Evolutionary conservation across 805 yeast species (phyloP), one percentile per base, ranked within the genome.

Genomic region (Candida schatavii): DNA sequence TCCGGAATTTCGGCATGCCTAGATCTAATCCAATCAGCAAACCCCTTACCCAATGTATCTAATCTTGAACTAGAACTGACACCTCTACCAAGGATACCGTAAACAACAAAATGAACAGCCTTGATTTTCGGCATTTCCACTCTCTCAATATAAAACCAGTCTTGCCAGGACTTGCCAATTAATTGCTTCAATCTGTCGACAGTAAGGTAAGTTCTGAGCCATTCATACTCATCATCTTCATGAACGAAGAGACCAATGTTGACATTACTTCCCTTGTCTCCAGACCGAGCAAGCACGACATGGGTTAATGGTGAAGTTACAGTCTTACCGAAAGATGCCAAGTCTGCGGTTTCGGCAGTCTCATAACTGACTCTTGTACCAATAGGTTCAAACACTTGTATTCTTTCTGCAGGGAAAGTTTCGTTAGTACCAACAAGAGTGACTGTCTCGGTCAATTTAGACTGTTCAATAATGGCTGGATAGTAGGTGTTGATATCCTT

Each of bases 61-160:
- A 49, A 4, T 28, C 52, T 35, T 5, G 52, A 19, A 14, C 42
- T 31, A 4, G 53, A 48, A 29, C 51, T 45, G 3, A 49, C 50
- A 5, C 54, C 54, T 2, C 54, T 35, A 11, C 46, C 53, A 20
- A 49, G 34, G 26, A 49, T 45, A 4, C 49, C 53, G 29, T 48
- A 45, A 9, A 49, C 50, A 18, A 49, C 50, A 44, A 49, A 49
- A 31, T 49, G 53, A 11, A 49, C 54, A 7, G 53, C 53, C 15
- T 18, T 18, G 31, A 49, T 49, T 14, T 42, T 25, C 21, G 50
- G 53, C 36, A 49, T 26, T 29, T 49, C 53, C 22, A 46, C 49
- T 35, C 53, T n/a, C 35, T 49, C 53, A 21, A 49, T 27, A 23
- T 25, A 38, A 30, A 30, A 44, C 37, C 40, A 46, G 13, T 45